Conservation (phyloP, 1,284 basidiomycete species). For the Inonotus obliquus region DNA sequence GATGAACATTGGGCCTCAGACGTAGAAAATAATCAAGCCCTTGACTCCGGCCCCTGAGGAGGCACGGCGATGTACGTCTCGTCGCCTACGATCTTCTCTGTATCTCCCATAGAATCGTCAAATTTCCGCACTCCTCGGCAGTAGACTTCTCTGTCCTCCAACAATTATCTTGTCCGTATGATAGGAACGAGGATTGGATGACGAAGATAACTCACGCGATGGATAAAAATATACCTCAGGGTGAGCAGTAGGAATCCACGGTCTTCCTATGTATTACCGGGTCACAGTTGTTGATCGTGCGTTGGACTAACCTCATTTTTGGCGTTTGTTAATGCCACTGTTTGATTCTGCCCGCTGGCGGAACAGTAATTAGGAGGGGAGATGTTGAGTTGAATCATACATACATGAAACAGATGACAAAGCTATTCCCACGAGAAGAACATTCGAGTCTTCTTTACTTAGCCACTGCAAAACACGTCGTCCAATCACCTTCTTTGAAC, state of each 20-base stretch:
- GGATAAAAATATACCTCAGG: background rate
- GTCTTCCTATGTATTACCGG: background rate
- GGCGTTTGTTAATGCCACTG: too few relatives aligned
- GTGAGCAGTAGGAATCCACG: background rate
- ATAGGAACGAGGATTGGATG: background rate
- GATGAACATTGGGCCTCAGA: constrained; percentile 42
- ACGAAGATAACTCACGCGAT: background rate
- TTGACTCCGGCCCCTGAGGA: constrained; percentile 22
- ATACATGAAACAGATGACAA: too few relatives aligned
- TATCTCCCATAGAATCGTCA: constrained; percentile 40
- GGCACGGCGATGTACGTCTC: constrained; percentile 50
- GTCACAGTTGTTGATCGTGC: background rate
- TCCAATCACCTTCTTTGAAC: background rate
- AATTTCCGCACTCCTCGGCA: constrained; percentile 43
- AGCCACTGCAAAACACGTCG: background rate
- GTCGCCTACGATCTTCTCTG: constrained; percentile 40
- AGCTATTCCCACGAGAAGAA: background rate
- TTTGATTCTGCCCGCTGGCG: too few relatives aligned
- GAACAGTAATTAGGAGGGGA: too few relatives aligned
- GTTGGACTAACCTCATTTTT: background rate
- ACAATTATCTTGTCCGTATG: constrained; percentile 21
- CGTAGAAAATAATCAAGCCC: constrained; percentile 44
- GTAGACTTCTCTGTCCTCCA: constrained; percentile 40
- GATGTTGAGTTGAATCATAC: too few relatives aligned
- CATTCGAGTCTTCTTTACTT: background rate